These are phyloP conservation scores for Hypoxylon cercidicola DNA, from an alignment of 495 filamentous ascomycete genomes.

Conservation along the genomic window DNA sequence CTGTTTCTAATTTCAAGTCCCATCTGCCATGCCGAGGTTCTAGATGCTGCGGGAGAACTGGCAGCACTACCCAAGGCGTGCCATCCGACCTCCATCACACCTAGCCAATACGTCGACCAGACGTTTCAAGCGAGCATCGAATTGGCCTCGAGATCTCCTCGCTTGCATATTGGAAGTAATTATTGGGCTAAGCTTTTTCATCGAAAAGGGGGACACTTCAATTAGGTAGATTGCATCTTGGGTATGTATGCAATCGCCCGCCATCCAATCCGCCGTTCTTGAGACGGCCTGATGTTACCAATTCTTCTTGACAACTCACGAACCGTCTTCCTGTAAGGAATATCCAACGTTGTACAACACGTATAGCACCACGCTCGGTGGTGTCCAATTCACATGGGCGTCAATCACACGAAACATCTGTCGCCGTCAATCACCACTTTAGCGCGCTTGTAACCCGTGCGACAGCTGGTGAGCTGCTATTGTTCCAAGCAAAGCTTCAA, in stretches of 20 bases:
- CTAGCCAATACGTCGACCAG: conserved; percentile 17
- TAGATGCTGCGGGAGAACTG: conserved; percentile 40
- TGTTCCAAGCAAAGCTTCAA: conserved; percentile 29
- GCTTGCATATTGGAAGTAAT: conserved; percentile 35
- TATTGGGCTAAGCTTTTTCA: conserved; percentile 28
- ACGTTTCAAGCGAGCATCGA: conserved; percentile 10
- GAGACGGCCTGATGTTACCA: conserved; percentile 19
- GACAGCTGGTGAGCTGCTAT: conserved; percentile 41
- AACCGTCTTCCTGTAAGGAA: conserved; percentile 25
- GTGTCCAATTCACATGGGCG: conserved; percentile 40
- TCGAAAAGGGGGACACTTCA: conserved; percentile 10
- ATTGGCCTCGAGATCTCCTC: conserved; percentile 26
- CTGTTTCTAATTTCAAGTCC: conserved; percentile 39
- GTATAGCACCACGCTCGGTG: conserved; percentile 16
- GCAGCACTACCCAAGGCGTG: conserved; percentile 28
- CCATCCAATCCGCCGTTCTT: conserved; percentile 22
- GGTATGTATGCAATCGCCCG: conserved; percentile 35
- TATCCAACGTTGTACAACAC: conserved; percentile 34
- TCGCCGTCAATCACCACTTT: conserved; percentile 36
- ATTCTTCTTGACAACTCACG: conserved; percentile 9
- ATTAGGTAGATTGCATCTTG: conserved; percentile 36
- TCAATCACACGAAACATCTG: conserved; percentile 44
- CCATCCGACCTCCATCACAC: conserved; percentile 38
- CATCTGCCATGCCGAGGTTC: conserved; percentile 37
- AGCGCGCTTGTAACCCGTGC: conserved; percentile 39